Conservation (phyloP, 139 green algal species). For the Volvox reticuliferus region DNA sequence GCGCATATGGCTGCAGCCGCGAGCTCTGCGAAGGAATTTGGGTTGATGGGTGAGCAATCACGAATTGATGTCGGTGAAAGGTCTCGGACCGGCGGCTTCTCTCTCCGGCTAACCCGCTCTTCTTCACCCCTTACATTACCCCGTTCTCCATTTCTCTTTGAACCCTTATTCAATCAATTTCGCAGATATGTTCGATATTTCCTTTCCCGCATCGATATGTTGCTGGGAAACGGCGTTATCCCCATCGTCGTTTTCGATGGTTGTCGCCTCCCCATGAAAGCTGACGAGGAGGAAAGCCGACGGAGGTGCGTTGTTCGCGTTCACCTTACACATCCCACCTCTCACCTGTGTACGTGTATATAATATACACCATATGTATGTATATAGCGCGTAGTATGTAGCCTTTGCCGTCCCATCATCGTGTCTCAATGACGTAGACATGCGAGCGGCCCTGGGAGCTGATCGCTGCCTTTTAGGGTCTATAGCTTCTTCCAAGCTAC, state of each 20-base stretch:
- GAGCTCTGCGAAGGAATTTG: conserved; percentile 88
- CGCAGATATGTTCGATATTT: conserved; percentile 91
- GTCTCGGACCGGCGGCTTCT: not conserved
- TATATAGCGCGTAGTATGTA: no score
- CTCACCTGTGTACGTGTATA: no score
- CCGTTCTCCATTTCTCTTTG: not conserved
- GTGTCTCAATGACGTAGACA: no score
- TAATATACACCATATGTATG: no score
- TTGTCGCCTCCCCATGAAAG: conserved; percentile 91
- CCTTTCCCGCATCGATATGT: conserved; percentile 84
- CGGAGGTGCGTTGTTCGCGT: conserved; percentile 57
- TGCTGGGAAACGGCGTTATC: conserved; percentile 79
- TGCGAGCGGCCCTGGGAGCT: no score
- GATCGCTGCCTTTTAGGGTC: no score
- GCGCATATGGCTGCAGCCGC: conserved; percentile 86
- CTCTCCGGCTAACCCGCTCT: not conserved
- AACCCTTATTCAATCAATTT: not conserved
- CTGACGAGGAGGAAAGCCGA: conserved; percentile 83
- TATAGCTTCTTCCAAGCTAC: no score
- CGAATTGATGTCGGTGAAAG: not conserved
- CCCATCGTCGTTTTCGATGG: conserved; percentile 97
- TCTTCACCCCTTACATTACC: not conserved
- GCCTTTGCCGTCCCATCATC: no score
- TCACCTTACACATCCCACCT: no score
- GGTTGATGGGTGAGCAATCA: conserved; percentile 62